phyloP scores from a whole-genome alignment of 2,329 filamentous ascomycete species.

The Rutstroemia sp. region DNA sequence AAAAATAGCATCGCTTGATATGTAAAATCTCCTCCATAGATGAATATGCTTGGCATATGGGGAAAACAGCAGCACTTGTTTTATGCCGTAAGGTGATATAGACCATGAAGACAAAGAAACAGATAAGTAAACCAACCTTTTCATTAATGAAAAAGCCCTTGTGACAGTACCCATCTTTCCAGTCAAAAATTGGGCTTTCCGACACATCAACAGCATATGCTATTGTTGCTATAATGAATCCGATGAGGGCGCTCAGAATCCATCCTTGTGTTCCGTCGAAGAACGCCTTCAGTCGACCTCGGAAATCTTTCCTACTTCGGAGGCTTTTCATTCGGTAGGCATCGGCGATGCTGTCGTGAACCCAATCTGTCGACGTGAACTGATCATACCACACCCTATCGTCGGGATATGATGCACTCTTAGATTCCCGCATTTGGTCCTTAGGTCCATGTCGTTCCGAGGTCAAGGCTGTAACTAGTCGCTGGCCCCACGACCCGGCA shows the following conservation, averaged over 20 bases:
- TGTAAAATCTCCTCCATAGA: background rate
- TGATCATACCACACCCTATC: conserved; percentile 98
- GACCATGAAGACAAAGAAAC: background rate
- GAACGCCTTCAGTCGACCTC: conserved; percentile 67
- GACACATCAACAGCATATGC: conserved; percentile 87
- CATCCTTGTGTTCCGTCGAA: conserved; percentile 90
- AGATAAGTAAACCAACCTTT: conserved; percentile 39
- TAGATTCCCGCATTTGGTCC: conserved; percentile 48
- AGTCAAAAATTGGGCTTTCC: conserved; percentile 79
- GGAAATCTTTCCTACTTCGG: conserved; percentile 72
- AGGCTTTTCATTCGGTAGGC: conserved; percentile 82
- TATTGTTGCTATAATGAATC: conserved; percentile 73
- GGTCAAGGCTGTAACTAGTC: conserved; percentile 52
- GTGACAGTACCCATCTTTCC: conserved; percentile 81
- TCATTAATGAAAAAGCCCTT: conserved; percentile 66
- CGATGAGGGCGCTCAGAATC: conserved; percentile 86
- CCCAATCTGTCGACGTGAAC: conserved; percentile 96
- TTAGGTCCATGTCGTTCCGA: conserved; percentile 42
- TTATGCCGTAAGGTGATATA: background rate
- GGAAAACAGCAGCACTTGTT: too few relatives aligned
- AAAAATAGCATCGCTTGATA: background rate
- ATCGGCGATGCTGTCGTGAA: conserved; percentile 94
- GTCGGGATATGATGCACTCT: conserved; percentile 61
- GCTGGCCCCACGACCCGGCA: conserved; percentile 50
- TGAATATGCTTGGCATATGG: background rate